phyloP scores from a whole-genome alignment of 2,329 filamentous ascomycete species.

The Curvularia eragrostidis region DNA sequence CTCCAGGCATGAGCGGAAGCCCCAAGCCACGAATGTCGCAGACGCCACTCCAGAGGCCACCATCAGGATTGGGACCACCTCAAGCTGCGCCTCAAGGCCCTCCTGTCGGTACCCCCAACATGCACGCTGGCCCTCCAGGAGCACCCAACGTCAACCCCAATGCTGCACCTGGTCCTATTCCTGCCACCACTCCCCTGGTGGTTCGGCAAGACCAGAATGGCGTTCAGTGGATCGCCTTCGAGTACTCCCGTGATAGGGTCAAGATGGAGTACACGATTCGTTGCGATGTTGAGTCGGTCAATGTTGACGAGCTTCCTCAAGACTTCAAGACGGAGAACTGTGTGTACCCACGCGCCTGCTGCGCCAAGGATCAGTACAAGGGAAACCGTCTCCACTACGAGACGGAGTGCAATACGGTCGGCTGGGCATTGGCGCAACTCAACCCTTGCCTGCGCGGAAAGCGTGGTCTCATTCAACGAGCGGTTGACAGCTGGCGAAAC shows the following conservation, averaged over 20 bases:
- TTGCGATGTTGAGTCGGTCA: constrained; percentile 96
- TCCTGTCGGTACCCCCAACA: constrained; percentile 50
- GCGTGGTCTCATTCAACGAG: constrained; percentile 92
- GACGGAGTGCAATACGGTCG: constrained; percentile 98
- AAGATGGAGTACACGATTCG: constrained; percentile 99
- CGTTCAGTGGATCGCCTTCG: constrained; percentile 98
- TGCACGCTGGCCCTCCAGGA: constrained; percentile 50
- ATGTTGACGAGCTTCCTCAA: constrained; percentile 79
- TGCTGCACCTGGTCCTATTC: constrained; percentile 93
- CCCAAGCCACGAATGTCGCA: constrained; percentile 58
- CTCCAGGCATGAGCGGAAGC: constrained; percentile 69
- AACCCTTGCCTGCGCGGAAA: constrained; percentile 92
- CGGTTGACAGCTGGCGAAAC: constrained; percentile 98
- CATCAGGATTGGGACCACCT: constrained; percentile 55
- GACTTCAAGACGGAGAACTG: constrained; percentile 99
- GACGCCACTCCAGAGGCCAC: constrained; percentile 63
- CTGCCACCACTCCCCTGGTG: constrained; percentile 92
- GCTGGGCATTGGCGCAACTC: constrained; percentile 94
- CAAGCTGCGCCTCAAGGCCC: constrained; percentile 50
- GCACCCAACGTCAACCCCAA: constrained; percentile 75
- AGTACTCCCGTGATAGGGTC: constrained; percentile 94
- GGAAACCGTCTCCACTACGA: constrained; percentile 96
- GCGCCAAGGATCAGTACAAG: constrained; percentile 92
- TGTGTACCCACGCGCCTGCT: constrained; percentile 94
- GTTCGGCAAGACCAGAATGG: constrained; percentile 95